Conservation (phyloP, 1,284 basidiomycete genomes). For the Papiliotrema flavescens region DNA sequence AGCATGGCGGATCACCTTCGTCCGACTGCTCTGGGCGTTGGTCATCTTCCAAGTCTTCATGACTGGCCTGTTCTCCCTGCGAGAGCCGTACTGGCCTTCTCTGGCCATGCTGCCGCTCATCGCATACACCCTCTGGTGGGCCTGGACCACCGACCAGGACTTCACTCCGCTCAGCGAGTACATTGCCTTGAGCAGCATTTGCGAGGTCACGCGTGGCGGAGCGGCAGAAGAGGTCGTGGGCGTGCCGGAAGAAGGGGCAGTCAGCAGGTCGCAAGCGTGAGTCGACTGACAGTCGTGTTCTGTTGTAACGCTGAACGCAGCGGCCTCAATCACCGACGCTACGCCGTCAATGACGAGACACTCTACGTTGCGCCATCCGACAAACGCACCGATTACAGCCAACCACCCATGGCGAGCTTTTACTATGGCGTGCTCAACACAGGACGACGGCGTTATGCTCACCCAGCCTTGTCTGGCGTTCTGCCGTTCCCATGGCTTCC, state of each 20-base stretch:
- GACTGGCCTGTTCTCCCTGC: slow-evolving; percentile 85
- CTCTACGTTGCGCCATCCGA: slow-evolving; percentile 90
- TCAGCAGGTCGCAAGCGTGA: slow-evolving; percentile 78
- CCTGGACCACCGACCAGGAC: slow-evolving; percentile 65
- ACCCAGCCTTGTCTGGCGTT: slow-evolving; percentile 81
- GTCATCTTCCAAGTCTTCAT: slow-evolving; percentile 84
- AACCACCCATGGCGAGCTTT: slow-evolving; percentile 91
- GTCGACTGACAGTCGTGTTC: slow-evolving; percentile 11
- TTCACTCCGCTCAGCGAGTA: slow-evolving; percentile 76
- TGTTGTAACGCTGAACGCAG: slow-evolving; percentile 46
- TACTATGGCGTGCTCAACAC: slow-evolving; percentile 80
- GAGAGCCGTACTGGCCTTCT: slow-evolving; percentile 68
- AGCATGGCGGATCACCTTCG: slow-evolving; percentile 82
- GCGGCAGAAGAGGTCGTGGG: slow-evolving; percentile 69
- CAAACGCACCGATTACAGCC: slow-evolving; percentile 85
- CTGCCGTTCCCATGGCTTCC: slow-evolving; percentile 90
- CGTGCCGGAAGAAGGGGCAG: slow-evolving; percentile 68
- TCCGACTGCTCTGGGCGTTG: slow-evolving; percentile 80
- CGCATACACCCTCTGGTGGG: slow-evolving; percentile 70
- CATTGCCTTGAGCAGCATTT: slow-evolving; percentile 74
- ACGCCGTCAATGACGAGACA: slow-evolving; percentile 89
- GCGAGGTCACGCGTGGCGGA: slow-evolving; percentile 80
- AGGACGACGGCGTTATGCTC: slow-evolving; percentile 71
- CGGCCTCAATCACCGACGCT: slow-evolving; percentile 74
- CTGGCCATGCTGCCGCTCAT: slow-evolving; percentile 77